Evolutionary conservation across 306 rosid genomes (phyloP).

Genomic region (Vigna radiata): DNA sequence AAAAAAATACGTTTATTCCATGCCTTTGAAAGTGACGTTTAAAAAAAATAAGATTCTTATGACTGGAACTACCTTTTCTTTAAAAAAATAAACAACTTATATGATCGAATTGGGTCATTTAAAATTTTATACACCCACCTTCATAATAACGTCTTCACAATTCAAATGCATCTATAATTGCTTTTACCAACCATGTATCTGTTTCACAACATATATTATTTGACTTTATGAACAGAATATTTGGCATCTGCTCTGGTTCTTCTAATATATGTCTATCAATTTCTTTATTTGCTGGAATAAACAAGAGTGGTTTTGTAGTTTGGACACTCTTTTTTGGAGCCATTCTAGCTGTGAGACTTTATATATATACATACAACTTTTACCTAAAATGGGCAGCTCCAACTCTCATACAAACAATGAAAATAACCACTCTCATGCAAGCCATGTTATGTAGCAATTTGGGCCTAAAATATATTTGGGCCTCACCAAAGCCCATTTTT

Average conservation of each 20-base stretch:
- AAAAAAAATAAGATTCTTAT: background rate
- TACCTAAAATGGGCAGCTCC: background rate
- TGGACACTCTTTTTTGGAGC: background rate
- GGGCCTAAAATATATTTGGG: too few species aligned
- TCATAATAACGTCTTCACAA: slow-evolving; percentile 17
- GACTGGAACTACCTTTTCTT: background rate
- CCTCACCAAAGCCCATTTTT: too few species aligned
- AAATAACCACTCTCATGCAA: too few species aligned
- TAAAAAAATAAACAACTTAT: background rate
- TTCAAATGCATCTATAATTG: slow-evolving; percentile 40
- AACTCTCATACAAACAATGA: background rate
- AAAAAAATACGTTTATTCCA: background rate
- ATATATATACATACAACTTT: background rate
- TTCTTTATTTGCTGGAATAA: background rate
- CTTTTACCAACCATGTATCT: slow-evolving; percentile 15
- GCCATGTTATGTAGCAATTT: too few species aligned
- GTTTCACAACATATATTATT: background rate
- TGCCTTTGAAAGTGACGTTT: slow-evolving; percentile 29
- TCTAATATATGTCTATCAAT: background rate
- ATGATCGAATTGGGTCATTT: background rate
- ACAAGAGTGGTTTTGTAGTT: background rate
- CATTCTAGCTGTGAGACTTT: background rate
- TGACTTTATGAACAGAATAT: slow-evolving; percentile 1
- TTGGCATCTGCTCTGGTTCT: background rate
- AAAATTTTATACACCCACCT: slow-evolving; percentile 25